These are phyloP conservation scores for Monilinia fructigena DNA, from an alignment of 2,329 filamentous ascomycete genomes.

Conservation along the genomic window DNA sequence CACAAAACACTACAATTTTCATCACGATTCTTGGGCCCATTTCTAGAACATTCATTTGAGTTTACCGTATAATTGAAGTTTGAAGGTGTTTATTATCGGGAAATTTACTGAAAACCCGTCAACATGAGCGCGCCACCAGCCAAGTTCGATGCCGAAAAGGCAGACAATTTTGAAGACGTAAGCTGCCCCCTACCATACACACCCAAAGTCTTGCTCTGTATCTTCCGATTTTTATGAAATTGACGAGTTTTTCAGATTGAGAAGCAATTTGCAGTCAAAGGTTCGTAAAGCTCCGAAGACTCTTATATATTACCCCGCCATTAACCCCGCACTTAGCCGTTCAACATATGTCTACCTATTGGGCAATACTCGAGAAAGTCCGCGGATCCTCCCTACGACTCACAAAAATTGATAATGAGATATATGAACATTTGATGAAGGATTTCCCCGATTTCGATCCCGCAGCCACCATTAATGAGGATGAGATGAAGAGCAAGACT, in stretches of 20 bases:
- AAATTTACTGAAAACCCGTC: background rate
- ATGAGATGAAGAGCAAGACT: slow-evolving; percentile 94
- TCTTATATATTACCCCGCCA: slow-evolving; percentile 30
- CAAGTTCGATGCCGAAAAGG: slow-evolving; percentile 58
- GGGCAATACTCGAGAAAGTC: slow-evolving; percentile 88
- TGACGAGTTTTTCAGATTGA: slow-evolving; percentile 68
- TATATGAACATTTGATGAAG: slow-evolving; percentile 80
- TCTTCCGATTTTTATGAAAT: slow-evolving; percentile 14
- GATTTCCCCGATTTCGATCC: slow-evolving; percentile 95
- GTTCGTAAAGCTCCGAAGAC: slow-evolving; percentile 45
- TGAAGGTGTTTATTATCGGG: background rate
- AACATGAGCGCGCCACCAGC: slow-evolving; percentile 36
- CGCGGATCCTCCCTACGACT: slow-evolving; percentile 85
- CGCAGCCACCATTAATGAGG: slow-evolving; percentile 76
- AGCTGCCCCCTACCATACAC: slow-evolving; percentile 37
- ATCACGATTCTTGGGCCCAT: background rate
- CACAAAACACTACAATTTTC: background rate
- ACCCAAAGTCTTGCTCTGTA: slow-evolving; percentile 15
- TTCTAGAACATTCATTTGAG: background rate
- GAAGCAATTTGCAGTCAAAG: slow-evolving; percentile 98
- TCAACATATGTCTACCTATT: slow-evolving; percentile 96
- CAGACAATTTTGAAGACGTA: slow-evolving; percentile 69
- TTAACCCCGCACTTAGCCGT: slow-evolving; percentile 56
- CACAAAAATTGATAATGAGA: slow-evolving; percentile 93
- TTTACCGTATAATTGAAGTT: background rate